Evolutionary conservation across 805 yeast genomes (phyloP).

Genomic region (Hanseniaspora meyeri): DNA sequence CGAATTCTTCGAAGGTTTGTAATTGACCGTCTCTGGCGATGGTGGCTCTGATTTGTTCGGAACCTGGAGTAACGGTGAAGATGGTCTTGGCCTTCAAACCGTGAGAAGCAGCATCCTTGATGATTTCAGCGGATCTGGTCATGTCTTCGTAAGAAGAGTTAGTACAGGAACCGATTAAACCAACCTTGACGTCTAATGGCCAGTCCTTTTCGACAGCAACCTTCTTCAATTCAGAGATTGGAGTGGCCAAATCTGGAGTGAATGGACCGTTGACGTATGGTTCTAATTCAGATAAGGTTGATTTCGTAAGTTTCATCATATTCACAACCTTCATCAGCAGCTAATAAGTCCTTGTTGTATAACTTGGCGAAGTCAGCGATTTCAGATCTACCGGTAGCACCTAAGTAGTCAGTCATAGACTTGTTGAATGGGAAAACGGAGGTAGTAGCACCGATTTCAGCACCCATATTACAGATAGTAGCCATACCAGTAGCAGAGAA

Average conservation of each 20-base stretch:
- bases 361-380: conserved; percentile 70
- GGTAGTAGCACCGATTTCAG: conserved; percentile 97
- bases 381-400: conserved; percentile 73
- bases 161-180: conserved; percentile 96
- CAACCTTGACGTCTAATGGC: conserved; percentile 89
- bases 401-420: conserved; percentile 74
- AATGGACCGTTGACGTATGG: conserved; percentile 97
- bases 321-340: conserved; percentile 86
- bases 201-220: conserved; percentile 75
- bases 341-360: conserved; percentile 55
- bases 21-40: conserved; percentile 93
- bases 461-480: conserved; percentile 99
- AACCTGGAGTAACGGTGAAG: conserved; percentile 93
- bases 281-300: conserved; percentile 74
- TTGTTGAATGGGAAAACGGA: conserved; percentile 94
- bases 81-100: conserved; percentile 87
- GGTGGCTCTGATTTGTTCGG: conserved; percentile 96
- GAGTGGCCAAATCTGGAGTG: conserved; percentile 96
- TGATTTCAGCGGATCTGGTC: conserved; percentile 91
- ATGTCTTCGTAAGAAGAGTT: conserved; percentile 97
- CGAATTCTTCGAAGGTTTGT: conserved; percentile 75
- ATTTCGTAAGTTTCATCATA: conserved; percentile 89
- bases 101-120: conserved; percentile 76
- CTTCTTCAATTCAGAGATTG: conserved; percentile 74
- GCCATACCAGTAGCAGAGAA: conserved; percentile 98